Conservation (phyloP, 768 basidiomycete genomes). For the Tricholoma terreum region DNA sequence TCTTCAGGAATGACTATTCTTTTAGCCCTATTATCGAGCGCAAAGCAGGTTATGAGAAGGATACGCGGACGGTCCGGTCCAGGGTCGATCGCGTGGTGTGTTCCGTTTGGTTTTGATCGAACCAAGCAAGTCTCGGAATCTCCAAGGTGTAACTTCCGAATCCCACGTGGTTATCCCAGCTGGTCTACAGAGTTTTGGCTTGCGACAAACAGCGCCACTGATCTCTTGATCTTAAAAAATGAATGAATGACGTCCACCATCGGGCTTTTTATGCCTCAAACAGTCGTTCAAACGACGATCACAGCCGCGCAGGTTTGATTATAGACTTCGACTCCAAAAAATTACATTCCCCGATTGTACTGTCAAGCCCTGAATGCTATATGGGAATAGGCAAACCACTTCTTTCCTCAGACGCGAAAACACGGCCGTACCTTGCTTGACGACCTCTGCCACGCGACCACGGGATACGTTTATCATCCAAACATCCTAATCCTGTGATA, state of each 20-base stretch:
- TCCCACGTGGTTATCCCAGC: not conserved
- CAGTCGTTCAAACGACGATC: not conserved
- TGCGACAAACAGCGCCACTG: not conserved
- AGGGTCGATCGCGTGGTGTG: slow-evolving; percentile 38
- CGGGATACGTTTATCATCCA: no score
- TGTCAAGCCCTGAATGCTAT: not conserved
- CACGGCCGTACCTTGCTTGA: slow-evolving; percentile 28
- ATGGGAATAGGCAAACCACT: not conserved
- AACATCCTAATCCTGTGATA: slow-evolving; percentile 12
- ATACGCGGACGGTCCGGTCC: slow-evolving; percentile 11
- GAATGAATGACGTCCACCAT: not conserved
- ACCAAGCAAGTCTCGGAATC: no score
- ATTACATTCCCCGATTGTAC: not conserved
- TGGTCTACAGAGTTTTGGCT: not conserved
- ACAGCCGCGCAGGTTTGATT: not conserved
- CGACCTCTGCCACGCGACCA: slow-evolving; percentile 32
- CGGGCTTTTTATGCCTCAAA: not conserved
- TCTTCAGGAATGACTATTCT: no score
- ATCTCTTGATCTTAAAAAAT: not conserved
- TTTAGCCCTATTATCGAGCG: not conserved
- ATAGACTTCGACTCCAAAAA: not conserved
- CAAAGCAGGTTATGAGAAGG: slow-evolving; percentile 17
- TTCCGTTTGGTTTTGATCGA: slow-evolving; percentile 30
- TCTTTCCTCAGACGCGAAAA: not conserved
- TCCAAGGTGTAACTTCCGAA: not conserved